Percentiles rank a stretch among this genome's conserved stretches.
These are phyloP conservation scores for Penicillium steckii DNA, from an alignment of 495 filamentous ascomycete genomes.

Conservation along the genomic window DNA sequence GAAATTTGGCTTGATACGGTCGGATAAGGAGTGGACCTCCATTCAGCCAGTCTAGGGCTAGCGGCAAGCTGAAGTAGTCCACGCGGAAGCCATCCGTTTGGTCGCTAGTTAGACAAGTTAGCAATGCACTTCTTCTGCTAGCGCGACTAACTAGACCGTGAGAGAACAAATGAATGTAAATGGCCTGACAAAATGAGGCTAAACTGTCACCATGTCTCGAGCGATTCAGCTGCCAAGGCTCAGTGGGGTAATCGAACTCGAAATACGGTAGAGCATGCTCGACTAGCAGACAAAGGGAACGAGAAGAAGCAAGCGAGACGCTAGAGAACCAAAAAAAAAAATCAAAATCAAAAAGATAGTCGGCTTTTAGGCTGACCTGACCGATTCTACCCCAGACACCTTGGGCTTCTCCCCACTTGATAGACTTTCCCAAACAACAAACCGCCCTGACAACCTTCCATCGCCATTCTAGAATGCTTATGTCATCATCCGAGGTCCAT, in stretches of 20 bases:
- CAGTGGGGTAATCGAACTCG: no score
- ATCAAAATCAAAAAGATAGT: no score
- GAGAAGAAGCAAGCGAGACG: no score
- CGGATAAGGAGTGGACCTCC: neutral
- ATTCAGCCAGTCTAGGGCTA: constrained; percentile 26
- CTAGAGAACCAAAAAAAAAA: no score
- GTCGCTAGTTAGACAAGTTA: neutral
- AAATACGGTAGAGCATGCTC: no score
- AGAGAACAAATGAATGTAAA: neutral
- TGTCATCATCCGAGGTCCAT: constrained; percentile 21
- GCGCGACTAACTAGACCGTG: neutral
- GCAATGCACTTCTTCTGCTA: neutral
- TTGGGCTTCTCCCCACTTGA: no score
- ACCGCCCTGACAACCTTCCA: neutral
- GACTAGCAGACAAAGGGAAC: no score
- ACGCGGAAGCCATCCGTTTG: constrained; percentile 16
- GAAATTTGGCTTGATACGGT: neutral
- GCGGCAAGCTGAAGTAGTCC: neutral
- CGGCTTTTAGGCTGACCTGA: no score
- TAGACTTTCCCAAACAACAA: neutral
- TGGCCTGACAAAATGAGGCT: neutral
- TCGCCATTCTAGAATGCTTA: constrained; percentile 25
- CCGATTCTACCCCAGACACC: no score
- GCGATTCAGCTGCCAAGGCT: no score
- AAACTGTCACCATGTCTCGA: no score